Evolutionary conservation across 1,284 basidiomycete genomes (phyloP), one percentile per base, ranked within the genome.

Genomic region (Violaceomyces palustris): DNA sequence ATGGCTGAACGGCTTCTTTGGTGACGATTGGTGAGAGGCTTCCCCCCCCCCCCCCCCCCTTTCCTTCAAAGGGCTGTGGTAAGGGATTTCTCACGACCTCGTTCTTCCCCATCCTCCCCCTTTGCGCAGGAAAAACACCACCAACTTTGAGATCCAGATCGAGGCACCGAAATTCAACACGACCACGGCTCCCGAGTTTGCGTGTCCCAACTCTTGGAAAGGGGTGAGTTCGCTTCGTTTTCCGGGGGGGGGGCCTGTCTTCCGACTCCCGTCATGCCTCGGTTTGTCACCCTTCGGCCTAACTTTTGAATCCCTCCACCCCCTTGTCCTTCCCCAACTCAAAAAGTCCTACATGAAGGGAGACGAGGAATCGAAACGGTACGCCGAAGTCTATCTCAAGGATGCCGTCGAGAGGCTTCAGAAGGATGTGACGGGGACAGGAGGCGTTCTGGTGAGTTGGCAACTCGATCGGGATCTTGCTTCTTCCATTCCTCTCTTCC

Each of bases 11-110:
- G 69, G 63, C 17, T 64, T 64, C 47, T 62, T 56, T 29, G 57
- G 57, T 37, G 17, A 33, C n/a, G 38, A 52, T 27, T 61, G 58
- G 62, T n/a, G n/a, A n/a, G n/a, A n/a, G n/a, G n/a, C n/a, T n/a
- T n/a, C n/a, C n/a, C n/a, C n/a, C n/a, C n/a, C n/a, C n/a, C n/a
- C n/a, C n/a, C 29, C 30, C 4, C 6, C n/a, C 24, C 19, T 25
- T 15, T 14, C 23, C 42, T 29, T 30, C 42, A 4, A 32, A 42
- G 35, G 38, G 40, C 23, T 21, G 31, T 21, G 26, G 40, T 30
- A 39, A 47, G 22, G 28, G 19, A 74, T 35, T 57, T 66, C 51
- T 83, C 81, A 83, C 82, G 66, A 88, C 88, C 73, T 84, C 86
- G 66, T 87, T 85, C n/a, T 17, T n/a, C n/a, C n/a, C n/a, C n/a